Conservation (phyloP, 257 asterid genomes). For the Solanum boliviense region DNA sequence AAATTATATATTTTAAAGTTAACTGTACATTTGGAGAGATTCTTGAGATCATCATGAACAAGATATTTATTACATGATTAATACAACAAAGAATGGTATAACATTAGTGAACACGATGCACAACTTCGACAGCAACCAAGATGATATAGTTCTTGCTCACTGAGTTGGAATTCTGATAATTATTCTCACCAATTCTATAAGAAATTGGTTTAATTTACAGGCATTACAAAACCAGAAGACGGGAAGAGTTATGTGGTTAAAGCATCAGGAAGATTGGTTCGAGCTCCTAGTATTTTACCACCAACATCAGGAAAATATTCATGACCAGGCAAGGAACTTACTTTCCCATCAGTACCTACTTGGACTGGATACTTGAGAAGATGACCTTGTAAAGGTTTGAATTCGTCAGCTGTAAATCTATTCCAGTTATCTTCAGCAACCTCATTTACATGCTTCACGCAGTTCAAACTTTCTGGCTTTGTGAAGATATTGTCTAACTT, state of each 20-base stretch:
- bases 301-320: constrained; percentile 70
- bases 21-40: neutral
- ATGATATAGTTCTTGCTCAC: neutral
- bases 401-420: constrained; percentile 31
- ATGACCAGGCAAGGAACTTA: constrained; percentile 43
- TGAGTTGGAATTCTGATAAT: neutral
- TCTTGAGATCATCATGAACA: neutral
- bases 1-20: neutral
- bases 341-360: constrained; percentile 36
- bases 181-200: neutral
- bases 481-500: constrained; percentile 27
- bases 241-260: constrained; percentile 51
- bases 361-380: constrained; percentile 57
- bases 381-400: constrained; percentile 57
- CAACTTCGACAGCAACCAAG: neutral
- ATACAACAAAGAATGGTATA: neutral
- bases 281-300: constrained; percentile 69
- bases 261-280: constrained; percentile 72
- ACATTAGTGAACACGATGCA: neutral
- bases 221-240: neutral
- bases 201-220: neutral
- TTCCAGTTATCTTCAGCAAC: constrained; percentile 68
- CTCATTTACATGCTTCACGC: constrained; percentile 36
- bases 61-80: neutral
- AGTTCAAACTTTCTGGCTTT: constrained; percentile 38